Base-by-base conservation (phyloP, 805 yeast species). In the Yarrowia alimentaria region DNA sequence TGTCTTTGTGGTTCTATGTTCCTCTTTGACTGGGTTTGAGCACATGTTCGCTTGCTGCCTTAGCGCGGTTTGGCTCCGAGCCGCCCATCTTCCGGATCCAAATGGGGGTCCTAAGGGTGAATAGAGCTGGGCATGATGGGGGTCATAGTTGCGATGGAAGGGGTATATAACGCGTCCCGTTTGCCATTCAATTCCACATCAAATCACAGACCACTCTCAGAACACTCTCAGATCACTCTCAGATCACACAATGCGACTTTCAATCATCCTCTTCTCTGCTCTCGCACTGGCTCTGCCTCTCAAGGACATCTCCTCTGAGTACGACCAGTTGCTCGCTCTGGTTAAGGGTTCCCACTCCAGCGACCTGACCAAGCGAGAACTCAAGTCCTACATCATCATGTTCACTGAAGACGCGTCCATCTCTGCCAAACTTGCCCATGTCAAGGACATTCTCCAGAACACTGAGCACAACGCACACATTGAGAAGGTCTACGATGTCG, bases 231-330 rank as follows among this genome's bases (percentile, higher is more conserved):
- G n/a, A n/a, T n/a, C n/a, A n/a, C n/a, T n/a, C n/a, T n/a, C n/a
- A n/a, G n/a, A 33, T 38, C 10, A 16, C 37, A 14, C 17, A 6
- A 17, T 57, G 59, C 57, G 35, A 40, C 26, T 59, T 56, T 9
- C 60, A 56, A 12, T 56, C 53, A 8, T 21, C 54, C 51, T 56
- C 32, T 38, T 26, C 12, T 17, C 21, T 18, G 32, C 28, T 14
- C 20, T 25, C 16, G 52, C 52, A 12, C 16, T 25, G 20, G 37
- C 42, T 8, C 30, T 35, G 4, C 42, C 42, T n/a, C 26, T 22
- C 11, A 17, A 21, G 40, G 13, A 40, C 13, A 19, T 18, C 11
- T 9, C 48, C 3, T 40, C 48, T 8, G 38, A 42, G 49, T 29
- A 29, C 33, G 9, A 7, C 26, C 38, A 42, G 49, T 10, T 42